phyloP scores from a whole-genome alignment of 1,284 basidiomycete species.

The Abortiporus biennis region DNA sequence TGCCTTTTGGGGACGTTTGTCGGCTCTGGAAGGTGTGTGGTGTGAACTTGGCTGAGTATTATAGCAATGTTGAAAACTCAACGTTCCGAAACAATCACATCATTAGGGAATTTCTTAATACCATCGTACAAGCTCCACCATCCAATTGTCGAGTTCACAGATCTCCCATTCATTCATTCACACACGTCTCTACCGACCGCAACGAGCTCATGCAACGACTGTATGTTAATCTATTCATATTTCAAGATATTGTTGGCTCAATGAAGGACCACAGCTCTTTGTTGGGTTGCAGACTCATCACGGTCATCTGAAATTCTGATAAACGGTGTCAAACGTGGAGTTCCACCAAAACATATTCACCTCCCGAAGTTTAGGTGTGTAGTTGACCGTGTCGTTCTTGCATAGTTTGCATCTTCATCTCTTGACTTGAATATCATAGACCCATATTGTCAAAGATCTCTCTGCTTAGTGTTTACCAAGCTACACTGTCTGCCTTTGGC shows the following conservation, averaged over 20 bases:
- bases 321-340: slow-evolving; percentile 72
- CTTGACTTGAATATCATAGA: slow-evolving; percentile 11
- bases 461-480: slow-evolving; percentile 18
- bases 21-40: slow-evolving; percentile 28
- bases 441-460: slow-evolving; percentile 27
- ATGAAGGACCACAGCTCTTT: slow-evolving; percentile 43
- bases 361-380: slow-evolving; percentile 55
- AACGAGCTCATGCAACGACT: slow-evolving; percentile 58
- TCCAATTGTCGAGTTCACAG: no score
- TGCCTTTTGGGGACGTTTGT: slow-evolving; percentile 50
- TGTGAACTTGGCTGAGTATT: no score
- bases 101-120: no score
- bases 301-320: slow-evolving; percentile 55
- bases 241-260: slow-evolving; percentile 1
- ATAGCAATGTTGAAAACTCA: no score
- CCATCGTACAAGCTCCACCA: no score
- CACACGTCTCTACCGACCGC: slow-evolving; percentile 32
- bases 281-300: slow-evolving; percentile 54
- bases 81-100: no score
- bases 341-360: slow-evolving; percentile 61
- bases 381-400: not conserved
- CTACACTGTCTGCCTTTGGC: not conserved
- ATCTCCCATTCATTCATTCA: slow-evolving; percentile 60
- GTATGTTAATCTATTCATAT: slow-evolving; percentile 29
- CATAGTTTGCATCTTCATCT: not conserved